Percentiles rank a stretch among this genome's conserved stretches.
These are phyloP conservation scores for Candida verbasci DNA, from an alignment of 805 yeast genomes.

Conservation along the genomic window DNA sequence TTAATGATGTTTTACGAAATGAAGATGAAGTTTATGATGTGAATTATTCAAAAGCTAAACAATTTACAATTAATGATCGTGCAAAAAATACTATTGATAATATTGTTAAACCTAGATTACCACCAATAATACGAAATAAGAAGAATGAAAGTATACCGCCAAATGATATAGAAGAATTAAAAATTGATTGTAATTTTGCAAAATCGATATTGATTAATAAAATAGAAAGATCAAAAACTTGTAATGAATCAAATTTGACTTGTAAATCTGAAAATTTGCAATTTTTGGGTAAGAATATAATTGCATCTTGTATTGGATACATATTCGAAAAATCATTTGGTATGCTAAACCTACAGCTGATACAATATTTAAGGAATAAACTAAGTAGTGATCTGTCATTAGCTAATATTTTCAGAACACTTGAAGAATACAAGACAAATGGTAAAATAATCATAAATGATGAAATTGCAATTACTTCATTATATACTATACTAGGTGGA, in stretches of 20 bases:
- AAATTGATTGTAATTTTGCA: constrained; percentile 8
- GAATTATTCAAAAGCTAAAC: constrained; percentile 27
- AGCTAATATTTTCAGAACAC: constrained; percentile 42
- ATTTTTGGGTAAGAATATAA: constrained; percentile 53
- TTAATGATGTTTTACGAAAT: constrained; percentile 33
- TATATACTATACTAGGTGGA: constrained; percentile 61
- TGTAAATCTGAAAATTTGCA: constrained; percentile 43
- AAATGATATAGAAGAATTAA: constrained; percentile 1
- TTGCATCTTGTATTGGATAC: constrained; percentile 52
- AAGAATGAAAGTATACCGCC: neutral
- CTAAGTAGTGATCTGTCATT: constrained; percentile 38
- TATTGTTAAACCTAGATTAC: constrained; percentile 38
- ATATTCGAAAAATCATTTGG: constrained; percentile 62
- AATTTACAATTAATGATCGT: constrained; percentile 28
- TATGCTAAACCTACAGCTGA: constrained; percentile 49
- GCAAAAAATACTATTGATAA: constrained; percentile 46
- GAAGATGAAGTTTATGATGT: constrained; percentile 33
- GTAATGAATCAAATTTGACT: constrained; percentile 41
- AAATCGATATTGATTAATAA: constrained; percentile 19
- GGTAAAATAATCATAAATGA: constrained; percentile 34
- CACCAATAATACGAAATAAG: constrained; percentile 8
- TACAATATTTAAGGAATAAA: constrained; percentile 46
- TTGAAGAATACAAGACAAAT: constrained; percentile 32
- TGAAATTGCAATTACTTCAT: constrained; percentile 49
- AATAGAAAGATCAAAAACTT: constrained; percentile 61